Base-by-base conservation (phyloP, 805 yeast genomes). In the Metschnikowia corniflorae region DNA sequence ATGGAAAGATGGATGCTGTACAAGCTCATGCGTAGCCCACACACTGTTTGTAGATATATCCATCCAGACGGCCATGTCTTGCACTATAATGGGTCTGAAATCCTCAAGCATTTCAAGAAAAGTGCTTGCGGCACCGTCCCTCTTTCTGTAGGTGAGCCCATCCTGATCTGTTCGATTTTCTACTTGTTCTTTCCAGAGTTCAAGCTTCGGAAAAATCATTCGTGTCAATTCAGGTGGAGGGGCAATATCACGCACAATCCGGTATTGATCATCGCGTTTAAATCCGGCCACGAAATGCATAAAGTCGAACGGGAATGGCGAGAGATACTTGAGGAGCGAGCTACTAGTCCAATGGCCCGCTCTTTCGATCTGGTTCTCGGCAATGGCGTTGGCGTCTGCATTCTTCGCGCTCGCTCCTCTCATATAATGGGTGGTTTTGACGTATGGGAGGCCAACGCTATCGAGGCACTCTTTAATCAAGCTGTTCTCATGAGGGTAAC, bases 181-280 rank as follows among this genome's bases (percentile, higher is more conserved):
- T n/a, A 25, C 16, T 23, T 16, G 16, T 8, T 9, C 22, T n/a
- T 17, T 24, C 16, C 17, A 24, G 8, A 17, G 23, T 10, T 34
- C 39, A 15, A 39, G 32, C 42, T 38, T 33, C 12, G 42, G 42
- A 14, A 39, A 39, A 8, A 39, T 34, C 29, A 20, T 21, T 10
- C 17, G 15, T 18, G 33, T 23, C 25, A 39, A 30, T 7, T 15
- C 30, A 4, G 10, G 7, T 3, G 42, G 33, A 7, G 38, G 35
- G 6, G 30, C 42, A 22, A 34, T 33, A 10, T 38, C 37, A 13
- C 42, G 42, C 14, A 25, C 7, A 26, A 35, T 25, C 6, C 3
- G 16, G 27, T 39, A 34, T 14, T 28, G 27, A 26, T 33, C 42
- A n/a, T 18, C 35, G 4, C 3, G 6, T 17, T 10, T 27, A 23